Percentiles rank a stretch among this genome's conserved stretches.
phyloP scores from a whole-genome alignment of 306 rosid species.

The Castanopsis chinensis region DNA sequence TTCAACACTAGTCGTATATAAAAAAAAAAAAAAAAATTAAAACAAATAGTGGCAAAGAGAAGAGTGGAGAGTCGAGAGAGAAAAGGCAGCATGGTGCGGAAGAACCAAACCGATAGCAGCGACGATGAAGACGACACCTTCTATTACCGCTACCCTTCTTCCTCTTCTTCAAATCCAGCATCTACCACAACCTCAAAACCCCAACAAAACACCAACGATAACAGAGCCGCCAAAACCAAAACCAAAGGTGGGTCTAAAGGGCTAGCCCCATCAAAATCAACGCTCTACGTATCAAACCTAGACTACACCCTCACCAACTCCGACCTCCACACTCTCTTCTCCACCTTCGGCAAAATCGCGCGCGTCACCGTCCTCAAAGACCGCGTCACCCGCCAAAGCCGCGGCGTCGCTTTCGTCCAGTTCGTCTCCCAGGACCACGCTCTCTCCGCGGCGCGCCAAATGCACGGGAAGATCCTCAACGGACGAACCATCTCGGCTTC shows the following conservation, averaged over 20 bases:
- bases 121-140: constrained; percentile 69
- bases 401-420: constrained; percentile 87
- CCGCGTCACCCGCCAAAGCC: constrained; percentile 76
- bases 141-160: constrained; percentile 64
- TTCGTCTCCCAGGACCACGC: constrained; percentile 80
- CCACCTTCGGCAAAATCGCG: constrained; percentile 76
- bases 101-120: constrained; percentile 26
- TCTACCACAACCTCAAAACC: background rate
- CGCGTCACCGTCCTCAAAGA: constrained; percentile 90
- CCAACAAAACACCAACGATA: background rate
- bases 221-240: no score
- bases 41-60: background rate
- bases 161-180: constrained; percentile 23
- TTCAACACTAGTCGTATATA: no score
- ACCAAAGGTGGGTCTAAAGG: constrained; percentile 28
- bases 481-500: constrained; percentile 68
- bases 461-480: constrained; percentile 68
- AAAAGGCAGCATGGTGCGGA: constrained; percentile 21
- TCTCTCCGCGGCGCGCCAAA: constrained; percentile 33
- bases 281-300: constrained; percentile 74
- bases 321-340: constrained; percentile 88
- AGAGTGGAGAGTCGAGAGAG: background rate
- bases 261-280: constrained; percentile 85
- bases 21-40: no score
- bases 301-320: constrained; percentile 86